Evolutionary conservation across 2,329 filamentous ascomycete species (phyloP).

Genomic region (Metarhizium sp.): DNA sequence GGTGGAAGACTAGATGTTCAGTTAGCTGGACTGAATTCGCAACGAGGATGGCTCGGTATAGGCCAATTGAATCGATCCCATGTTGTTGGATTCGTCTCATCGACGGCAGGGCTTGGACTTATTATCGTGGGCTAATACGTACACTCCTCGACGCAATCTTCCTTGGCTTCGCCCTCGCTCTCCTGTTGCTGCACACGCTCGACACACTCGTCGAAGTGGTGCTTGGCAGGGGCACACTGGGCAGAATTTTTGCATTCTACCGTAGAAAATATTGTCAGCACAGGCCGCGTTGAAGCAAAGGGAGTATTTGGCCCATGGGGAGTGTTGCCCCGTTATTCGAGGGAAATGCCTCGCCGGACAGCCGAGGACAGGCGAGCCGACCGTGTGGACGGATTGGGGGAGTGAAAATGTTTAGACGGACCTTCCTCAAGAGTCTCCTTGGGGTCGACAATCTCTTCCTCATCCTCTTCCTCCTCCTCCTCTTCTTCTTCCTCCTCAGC

Average conservation of each 20-base stretch:
- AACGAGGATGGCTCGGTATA: neutral
- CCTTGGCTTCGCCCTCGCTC: slow-evolving; percentile 62
- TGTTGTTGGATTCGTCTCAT: neutral
- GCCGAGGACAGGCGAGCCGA: neutral
- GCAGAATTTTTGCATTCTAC: slow-evolving; percentile 83
- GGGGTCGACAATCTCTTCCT: slow-evolving; percentile 77
- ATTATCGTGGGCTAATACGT: slow-evolving; percentile 34
- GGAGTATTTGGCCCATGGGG: neutral
- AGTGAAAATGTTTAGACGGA: slow-evolving; percentile 37
- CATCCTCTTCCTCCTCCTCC: slow-evolving; percentile 64
- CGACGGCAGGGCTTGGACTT: neutral
- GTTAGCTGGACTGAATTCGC: neutral
- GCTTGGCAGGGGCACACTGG: slow-evolving; percentile 80
- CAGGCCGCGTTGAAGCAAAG: neutral
- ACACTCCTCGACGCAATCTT: slow-evolving; percentile 99
- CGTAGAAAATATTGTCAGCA: neutral
- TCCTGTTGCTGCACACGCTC: slow-evolving; percentile 68
- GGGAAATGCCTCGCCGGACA: neutral
- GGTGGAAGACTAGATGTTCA: slow-evolving; percentile 74
- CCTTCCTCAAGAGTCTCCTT: slow-evolving; percentile 89
- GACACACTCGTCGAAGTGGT: slow-evolving; percentile 97
- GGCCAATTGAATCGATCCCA: neutral
- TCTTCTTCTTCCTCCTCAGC: slow-evolving; percentile 49
- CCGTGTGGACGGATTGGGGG: neutral
- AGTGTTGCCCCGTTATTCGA: neutral